Evolutionary conservation across 768 basidiomycete species (phyloP).

Genomic region (Boletus rubroflammeus): DNA sequence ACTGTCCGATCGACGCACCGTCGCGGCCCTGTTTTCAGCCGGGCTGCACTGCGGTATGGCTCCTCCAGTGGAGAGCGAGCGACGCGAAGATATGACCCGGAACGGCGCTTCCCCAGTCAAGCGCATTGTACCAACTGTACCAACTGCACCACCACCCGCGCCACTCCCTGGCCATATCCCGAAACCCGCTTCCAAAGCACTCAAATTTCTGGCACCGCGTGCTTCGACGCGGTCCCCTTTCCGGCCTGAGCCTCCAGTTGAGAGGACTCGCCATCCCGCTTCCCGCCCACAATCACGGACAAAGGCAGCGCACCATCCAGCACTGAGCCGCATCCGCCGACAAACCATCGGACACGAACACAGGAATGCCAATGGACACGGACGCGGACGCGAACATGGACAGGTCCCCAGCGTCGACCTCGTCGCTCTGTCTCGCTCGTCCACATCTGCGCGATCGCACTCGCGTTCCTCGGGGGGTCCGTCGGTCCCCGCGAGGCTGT

Average conservation of each 20-base stretch:
- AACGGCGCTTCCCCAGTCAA: constrained; percentile 3
- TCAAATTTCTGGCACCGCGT: constrained; percentile 17
- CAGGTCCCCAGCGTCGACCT: constrained; percentile 25
- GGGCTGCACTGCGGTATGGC: background rate
- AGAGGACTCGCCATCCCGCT: background rate
- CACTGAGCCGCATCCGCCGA: constrained; percentile 12
- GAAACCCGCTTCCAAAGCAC: background rate
- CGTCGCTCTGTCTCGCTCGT: constrained; percentile 11
- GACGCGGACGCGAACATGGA: background rate
- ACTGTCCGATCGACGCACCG: background rate
- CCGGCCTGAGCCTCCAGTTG: constrained; percentile 4
- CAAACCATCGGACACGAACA: constrained; percentile 9
- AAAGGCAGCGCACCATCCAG: constrained; percentile 9
- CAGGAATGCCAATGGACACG: background rate
- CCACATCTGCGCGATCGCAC: constrained; percentile 10
- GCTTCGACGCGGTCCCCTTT: constrained; percentile 20
- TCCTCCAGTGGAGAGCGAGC: background rate
- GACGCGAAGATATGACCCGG: background rate
- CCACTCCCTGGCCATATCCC: background rate
- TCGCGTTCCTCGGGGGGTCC: constrained; percentile 6
- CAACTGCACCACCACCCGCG: background rate
- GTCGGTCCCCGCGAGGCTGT: background rate
- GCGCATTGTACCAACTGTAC: background rate
- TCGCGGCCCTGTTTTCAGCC: constrained; percentile 1
- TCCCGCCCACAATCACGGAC: background rate